Percentiles rank a stretch among this genome's conserved stretches.
Evolutionary conservation across 768 basidiomycete genomes (phyloP).

Genomic region (Agaricus subrufescens): DNA sequence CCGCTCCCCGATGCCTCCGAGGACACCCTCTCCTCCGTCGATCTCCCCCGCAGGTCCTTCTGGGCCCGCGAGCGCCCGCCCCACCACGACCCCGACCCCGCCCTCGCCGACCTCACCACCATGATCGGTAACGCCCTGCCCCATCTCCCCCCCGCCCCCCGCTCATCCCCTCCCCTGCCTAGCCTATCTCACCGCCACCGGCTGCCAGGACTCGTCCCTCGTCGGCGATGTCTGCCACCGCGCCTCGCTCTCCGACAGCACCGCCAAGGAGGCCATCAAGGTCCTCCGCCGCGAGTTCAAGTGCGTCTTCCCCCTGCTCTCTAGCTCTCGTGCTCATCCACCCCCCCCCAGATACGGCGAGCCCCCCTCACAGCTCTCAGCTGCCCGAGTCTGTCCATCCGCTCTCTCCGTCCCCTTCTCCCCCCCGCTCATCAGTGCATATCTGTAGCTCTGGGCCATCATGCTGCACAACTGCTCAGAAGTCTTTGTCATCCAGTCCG

Average conservation of each 20-base stretch:
- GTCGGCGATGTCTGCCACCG: slow-evolving; percentile 86
- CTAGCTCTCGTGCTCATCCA: slow-evolving; percentile 4
- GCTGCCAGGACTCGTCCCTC: slow-evolving; percentile 77
- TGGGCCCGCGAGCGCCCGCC: slow-evolving; percentile 39
- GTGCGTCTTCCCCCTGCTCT: slow-evolving; percentile 26
- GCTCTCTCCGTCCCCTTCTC: background rate
- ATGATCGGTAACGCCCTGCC: slow-evolving; percentile 55
- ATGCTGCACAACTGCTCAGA: slow-evolving; percentile 81
- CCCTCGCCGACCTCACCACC: slow-evolving; percentile 48
- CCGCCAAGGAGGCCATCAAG: slow-evolving; percentile 80
- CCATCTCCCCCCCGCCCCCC: background rate
- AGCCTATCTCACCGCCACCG: slow-evolving; percentile 75
- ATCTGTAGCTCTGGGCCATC: slow-evolving; percentile 75
- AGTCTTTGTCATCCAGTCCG: slow-evolving; percentile 64
- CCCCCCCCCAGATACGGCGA: slow-evolving; percentile 60
- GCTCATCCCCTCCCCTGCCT: background rate
- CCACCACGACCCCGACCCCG: too few relatives aligned
- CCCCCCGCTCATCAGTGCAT: slow-evolving; percentile 2
- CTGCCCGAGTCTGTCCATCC: slow-evolving; percentile 54
- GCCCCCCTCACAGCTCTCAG: slow-evolving; percentile 69
- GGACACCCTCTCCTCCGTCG: slow-evolving; percentile 23
- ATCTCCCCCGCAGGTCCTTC: slow-evolving; percentile 40
- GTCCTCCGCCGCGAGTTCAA: slow-evolving; percentile 86
- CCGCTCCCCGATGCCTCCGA: slow-evolving; percentile 20
- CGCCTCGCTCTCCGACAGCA: slow-evolving; percentile 63